Percentiles rank a stretch among this genome's conserved stretches.
phyloP scores from a whole-genome alignment of 179 eudicot species.

The Beta macrorhiza region DNA sequence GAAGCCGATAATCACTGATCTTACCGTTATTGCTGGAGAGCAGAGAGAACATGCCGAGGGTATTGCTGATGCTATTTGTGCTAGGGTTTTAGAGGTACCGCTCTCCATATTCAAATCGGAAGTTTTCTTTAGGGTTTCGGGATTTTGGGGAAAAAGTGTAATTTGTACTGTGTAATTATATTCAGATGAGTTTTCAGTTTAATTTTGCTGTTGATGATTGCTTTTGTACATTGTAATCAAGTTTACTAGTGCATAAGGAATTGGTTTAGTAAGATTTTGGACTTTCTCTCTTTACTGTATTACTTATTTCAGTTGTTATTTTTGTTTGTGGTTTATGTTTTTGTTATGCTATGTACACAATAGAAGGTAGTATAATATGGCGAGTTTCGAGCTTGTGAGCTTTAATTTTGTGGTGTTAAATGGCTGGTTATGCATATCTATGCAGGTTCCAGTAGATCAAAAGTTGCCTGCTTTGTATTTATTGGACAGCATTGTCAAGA shows the following conservation, averaged over 20 bases:
- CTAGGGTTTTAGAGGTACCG: constrained; percentile 84
- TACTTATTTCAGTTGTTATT: neutral
- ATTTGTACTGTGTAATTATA: constrained; percentile 27
- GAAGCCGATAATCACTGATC: constrained; percentile 93
- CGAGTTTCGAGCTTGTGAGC: neutral
- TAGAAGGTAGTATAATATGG: neutral
- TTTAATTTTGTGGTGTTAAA: constrained; percentile 19
- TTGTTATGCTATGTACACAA: neutral
- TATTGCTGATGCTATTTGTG: constrained; percentile 75
- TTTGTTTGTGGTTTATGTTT: neutral
- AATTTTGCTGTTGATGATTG: neutral
- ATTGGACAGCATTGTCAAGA: constrained; percentile 95
- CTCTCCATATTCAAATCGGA: constrained; percentile 17
- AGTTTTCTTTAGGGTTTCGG: constrained; percentile 30
- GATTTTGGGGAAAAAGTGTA: neutral
- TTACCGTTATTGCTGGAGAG: constrained; percentile 86
- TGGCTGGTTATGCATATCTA: constrained; percentile 31
- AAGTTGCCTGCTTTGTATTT: constrained; percentile 90
- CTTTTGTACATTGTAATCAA: constrained; percentile 37
- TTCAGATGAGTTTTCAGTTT: constrained; percentile 5
- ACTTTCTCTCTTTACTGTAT: neutral
- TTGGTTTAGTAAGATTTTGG: constrained; percentile 20
- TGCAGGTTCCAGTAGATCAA: constrained; percentile 81
- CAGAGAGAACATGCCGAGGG: constrained; percentile 64
- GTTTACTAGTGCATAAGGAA: constrained; percentile 25